Base-by-base conservation (phyloP, 148 eudicot genomes). In the Cornus kousa region DNA sequence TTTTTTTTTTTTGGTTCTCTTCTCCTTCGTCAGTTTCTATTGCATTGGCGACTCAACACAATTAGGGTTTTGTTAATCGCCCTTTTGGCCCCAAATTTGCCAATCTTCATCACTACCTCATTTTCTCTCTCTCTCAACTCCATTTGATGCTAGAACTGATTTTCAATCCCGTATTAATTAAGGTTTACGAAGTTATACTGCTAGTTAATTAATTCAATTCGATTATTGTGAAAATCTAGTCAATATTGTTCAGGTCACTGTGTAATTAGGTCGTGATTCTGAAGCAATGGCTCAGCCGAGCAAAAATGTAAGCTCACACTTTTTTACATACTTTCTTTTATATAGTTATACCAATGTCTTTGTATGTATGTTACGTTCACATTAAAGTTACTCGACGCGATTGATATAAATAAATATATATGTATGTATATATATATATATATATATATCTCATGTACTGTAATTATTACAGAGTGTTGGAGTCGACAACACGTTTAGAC, bases 401-500 rank as follows among this genome's bases (percentile, higher is more conserved):
- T 53, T 16, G 59, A 53, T 53, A 4, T 17, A 20, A 23, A 6
- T 28, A 5, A 17, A 4, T 33, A 9, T 14, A 43, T 50, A 69
- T 48, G 0, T 20, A 4, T n/a, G n/a, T n/a, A n/a, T n/a, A n/a
- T n/a, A 4, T 33, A 9, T 14, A 43, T 50, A 69, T 48, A 0
- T 20, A 4, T 11, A 35, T 17, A 37, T 32, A 20, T 6, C 4
- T 43, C 48, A 43, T 43, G 48, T 28, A 28, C 28, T 28, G 28
- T 43, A 53, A 11, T 12, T 53, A 0, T 53, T 82, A 32, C 82
- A 93, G 97, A 87, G 86, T 28, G 97, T 67, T 78, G 99, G 98
- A 82, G 87, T 95, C 71, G 99, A 96, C 81, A 96, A 96, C 77
- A 96, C 99, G 17, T 96, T 92, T 80, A 76, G 99, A 74, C 85